Percentiles rank a stretch among this genome's conserved stretches.
These are phyloP conservation scores for Diplodia seriata DNA, from an alignment of 2,329 filamentous ascomycete species.

Conservation along the genomic window DNA sequence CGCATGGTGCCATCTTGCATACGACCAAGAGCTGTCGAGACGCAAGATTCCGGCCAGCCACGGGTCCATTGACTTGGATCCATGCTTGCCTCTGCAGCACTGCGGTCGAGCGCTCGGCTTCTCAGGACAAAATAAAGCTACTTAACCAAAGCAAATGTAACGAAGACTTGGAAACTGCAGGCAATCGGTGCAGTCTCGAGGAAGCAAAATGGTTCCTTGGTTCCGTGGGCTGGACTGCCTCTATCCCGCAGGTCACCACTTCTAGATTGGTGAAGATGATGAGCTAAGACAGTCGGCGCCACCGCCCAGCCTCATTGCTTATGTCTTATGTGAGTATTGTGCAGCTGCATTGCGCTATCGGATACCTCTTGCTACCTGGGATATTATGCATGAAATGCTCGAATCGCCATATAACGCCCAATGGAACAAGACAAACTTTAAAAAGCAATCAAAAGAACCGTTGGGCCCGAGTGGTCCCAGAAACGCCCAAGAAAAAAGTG, in stretches of 20 bases:
- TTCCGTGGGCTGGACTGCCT: not conserved
- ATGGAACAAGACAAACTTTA: not conserved
- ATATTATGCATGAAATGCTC: not conserved
- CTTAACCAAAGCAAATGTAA: not conserved
- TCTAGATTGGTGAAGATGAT: slow-evolving; percentile 5
- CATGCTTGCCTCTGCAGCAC: not conserved
- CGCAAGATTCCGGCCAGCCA: not conserved
- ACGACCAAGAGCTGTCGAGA: not conserved
- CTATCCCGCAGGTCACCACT: slow-evolving; percentile 1
- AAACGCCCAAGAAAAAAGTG: not conserved
- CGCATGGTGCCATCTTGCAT: not conserved
- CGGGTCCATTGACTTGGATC: not conserved
- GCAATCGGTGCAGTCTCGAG: not conserved
- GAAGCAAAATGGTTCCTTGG: not conserved
- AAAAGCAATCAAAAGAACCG: not conserved
- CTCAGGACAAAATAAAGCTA: not conserved
- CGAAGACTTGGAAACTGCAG: not conserved
- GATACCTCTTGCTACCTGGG: not conserved
- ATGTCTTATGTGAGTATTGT: slow-evolving; percentile 10
- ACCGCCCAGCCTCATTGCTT: slow-evolving; percentile 4
- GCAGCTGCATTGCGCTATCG: slow-evolving; percentile 10
- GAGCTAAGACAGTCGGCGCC: slow-evolving; percentile 3
- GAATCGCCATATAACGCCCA: slow-evolving; percentile 7
- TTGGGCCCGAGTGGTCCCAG: not conserved
- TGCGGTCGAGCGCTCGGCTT: not conserved